Base-by-base conservation (phyloP, 768 basidiomycete species). In the Suillus plorans region DNA sequence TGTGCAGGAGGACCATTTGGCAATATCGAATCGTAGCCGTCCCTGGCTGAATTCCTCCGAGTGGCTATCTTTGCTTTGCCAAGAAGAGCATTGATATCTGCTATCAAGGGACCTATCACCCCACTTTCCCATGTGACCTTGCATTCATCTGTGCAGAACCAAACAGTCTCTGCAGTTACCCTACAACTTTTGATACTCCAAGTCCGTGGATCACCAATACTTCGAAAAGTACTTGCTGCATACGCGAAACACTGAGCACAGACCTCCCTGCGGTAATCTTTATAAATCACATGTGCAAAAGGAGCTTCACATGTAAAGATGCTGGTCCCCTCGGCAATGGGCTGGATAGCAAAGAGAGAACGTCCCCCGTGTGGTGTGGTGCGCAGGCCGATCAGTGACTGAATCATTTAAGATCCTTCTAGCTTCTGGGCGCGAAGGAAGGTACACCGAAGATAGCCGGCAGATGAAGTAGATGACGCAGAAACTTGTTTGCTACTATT, bases 171-270 rank as follows among this genome's bases (percentile, higher is more conserved):
- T 25, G 75, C 78, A 18, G 67, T 72, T 22, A 72, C 73, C 53
- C 52, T 69, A 59, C 61, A 70, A 65, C 77, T 73, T 63, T 76
- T 79, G 68, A 81, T 69, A 47, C 71, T 80, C 86, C 86, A 88
- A 70, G 65, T 77, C 76, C 74, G 75, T 55, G 74, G 72, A 22
- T 64, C 28, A 39, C 61, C 56, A 39, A 74, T 68, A n/a, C 50
- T 63, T 14, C 44, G 63, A 14, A 65, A 66, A 0, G 63, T 66
- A 63, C 77, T 70, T 28, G 71, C 74, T 31, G 85, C 80, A 70
- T 89, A 89, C 45, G 81, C 80, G 70, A 87, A 89, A 73, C 89
- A 90, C 70, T 83, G 77, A 12, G 81, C 84, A 68, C 89, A 90
- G 56, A 89, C 86, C 71, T 89, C 88, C 71, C 85, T 87, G 47